Percentiles rank a stretch among this genome's conserved stretches.
phyloP scores from a whole-genome alignment of 176 grass and related monocot species.

The Eleusine coracana region DNA sequence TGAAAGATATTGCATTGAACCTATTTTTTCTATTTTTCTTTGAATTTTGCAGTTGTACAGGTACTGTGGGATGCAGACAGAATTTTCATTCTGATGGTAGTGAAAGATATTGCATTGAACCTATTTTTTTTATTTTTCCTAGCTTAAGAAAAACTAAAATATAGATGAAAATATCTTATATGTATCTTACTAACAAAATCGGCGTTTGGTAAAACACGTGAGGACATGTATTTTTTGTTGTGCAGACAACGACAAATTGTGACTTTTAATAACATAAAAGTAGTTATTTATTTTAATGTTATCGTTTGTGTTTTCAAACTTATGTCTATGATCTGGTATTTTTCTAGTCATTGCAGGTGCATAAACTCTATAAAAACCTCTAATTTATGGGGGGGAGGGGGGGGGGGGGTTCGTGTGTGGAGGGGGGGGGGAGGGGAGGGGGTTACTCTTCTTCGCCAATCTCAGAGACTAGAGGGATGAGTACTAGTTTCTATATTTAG shows the following conservation, averaged over 20 bases:
- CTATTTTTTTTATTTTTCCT: neutral
- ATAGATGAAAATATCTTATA: neutral
- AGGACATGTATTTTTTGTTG: neutral
- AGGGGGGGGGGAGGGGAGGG: too few species aligned
- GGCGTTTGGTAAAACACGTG: neutral
- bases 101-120: neutral
- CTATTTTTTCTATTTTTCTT: neutral
- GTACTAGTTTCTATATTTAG: neutral
- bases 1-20: neutral
- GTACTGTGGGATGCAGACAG: neutral
- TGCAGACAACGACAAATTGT: neutral
- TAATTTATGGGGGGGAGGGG: too few species aligned
- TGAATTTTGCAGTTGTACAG: slow-evolving; percentile 12
- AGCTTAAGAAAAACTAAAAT: neutral
- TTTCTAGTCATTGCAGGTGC: neutral
- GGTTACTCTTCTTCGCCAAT: neutral
- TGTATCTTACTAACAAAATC: neutral
- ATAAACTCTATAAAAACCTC: too few species aligned
- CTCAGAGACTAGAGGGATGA: neutral
- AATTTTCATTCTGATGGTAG: neutral
- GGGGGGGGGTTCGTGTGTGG: too few species aligned
- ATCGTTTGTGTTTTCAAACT: neutral
- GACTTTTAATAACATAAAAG: neutral
- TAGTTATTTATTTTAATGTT: neutral
- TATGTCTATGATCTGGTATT: neutral